Evolutionary conservation across 2,329 filamentous ascomycete genomes (phyloP), one percentile per base, ranked within the genome.

Genomic region (Fonsecaea pugnacius): DNA sequence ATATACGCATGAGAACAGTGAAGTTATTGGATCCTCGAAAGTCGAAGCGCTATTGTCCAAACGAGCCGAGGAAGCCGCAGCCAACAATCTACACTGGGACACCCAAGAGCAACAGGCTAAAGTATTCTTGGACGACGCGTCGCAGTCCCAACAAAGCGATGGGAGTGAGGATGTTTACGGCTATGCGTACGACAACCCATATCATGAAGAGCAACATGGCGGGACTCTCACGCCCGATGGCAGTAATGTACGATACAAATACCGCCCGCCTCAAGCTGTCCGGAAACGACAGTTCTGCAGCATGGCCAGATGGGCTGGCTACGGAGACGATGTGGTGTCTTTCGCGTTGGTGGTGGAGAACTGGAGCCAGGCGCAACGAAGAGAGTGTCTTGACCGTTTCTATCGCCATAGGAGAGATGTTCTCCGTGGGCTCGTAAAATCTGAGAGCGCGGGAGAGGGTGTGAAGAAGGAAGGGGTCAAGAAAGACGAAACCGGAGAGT

Each of bases 1-100:
- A 73, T 99, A 99, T 75, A 96, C 92, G 0, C 95, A 99, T 73
- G 91, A 98, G 71, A 99, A 99, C 74, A 92, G 91, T 1, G 93
- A 99, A 77, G 93, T 99, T 14, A 87, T 99, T 62, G 95, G 95
- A 10, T 89, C 91, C 0, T 95, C 90, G n/a, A 91, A 90, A 70
- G 85, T 97, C n/a, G 95, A 99, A 78, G 89, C 91, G 68, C 86
- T 89, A 63, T 85, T 99, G 4, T 93, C 90, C 52, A 88, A 88
- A 21, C 87, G 86, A 48, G 95, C 94, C 4, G 87, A 89, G 72
- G 75, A 78, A 40, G 74, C 74, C 27, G 67, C 66, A 32, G 51
- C 46, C n/a, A 40, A 30, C 14, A 30, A 58, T 7, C 33, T 50
- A 18, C 35, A 57, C 7, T 61, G 67, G 56, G 60, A 58, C 21